phyloP scores from a whole-genome alignment of 495 filamentous ascomycete species.

The Aspergillus carlsbadensis region DNA sequence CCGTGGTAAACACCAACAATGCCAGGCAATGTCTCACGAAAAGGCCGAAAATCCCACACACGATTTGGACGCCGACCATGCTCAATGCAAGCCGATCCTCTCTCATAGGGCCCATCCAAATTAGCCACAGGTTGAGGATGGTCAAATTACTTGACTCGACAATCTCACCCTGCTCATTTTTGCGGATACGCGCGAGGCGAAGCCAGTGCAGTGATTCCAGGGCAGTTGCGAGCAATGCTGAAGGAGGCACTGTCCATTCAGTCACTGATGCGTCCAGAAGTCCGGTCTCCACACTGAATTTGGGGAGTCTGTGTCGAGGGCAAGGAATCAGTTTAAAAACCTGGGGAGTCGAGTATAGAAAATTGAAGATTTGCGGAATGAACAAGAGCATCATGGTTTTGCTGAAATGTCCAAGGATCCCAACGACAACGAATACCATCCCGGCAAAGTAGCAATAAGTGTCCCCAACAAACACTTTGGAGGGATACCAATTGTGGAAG shows the following conservation, averaged over 20 bases:
- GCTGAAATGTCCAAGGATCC: constrained; percentile 94
- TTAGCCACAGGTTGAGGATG: constrained; percentile 90
- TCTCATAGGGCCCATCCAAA: constrained; percentile 89
- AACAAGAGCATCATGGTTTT: constrained; percentile 92
- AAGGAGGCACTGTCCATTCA: constrained; percentile 71
- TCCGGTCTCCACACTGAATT: constrained; percentile 80
- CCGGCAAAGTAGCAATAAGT: constrained; percentile 99
- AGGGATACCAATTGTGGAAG: constrained; percentile 94
- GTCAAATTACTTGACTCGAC: constrained; percentile 87
- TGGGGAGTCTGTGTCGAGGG: constrained; percentile 85
- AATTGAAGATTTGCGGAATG: constrained; percentile 95
- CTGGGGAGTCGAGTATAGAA: constrained; percentile 88
- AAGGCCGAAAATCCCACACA: constrained; percentile 75
- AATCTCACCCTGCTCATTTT: constrained; percentile 66
- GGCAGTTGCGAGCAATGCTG: constrained; percentile 52
- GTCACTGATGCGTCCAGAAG: constrained; percentile 82
- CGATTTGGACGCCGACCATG: constrained; percentile 69
- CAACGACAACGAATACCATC: constrained; percentile 97
- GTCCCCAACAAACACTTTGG: constrained; percentile 93
- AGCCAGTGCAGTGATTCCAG: constrained; percentile 65
- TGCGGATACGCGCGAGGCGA: constrained; percentile 61
- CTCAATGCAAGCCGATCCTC: constrained; percentile 80
- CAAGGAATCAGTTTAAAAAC: constrained; percentile 87
- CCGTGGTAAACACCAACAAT: constrained; percentile 77
- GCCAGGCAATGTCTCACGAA: constrained; percentile 84